Evolutionary conservation across 2,329 filamentous ascomycete species (phyloP).

Genomic region (Tricladium varicosporioides): DNA sequence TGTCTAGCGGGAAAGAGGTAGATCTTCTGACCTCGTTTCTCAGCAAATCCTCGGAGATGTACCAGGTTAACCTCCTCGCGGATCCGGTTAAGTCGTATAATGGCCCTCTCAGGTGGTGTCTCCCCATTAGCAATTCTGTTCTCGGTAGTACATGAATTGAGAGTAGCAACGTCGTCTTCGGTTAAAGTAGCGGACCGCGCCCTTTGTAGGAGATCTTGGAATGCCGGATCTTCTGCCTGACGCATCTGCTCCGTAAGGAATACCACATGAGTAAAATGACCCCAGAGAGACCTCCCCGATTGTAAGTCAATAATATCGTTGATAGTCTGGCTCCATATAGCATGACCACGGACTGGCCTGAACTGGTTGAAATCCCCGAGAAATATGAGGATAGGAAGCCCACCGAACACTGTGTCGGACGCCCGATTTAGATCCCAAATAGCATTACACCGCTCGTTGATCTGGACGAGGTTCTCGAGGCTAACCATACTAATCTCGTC

Average conservation of each 20-base stretch:
- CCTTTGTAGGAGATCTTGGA: conserved; percentile 2
- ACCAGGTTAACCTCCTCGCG: conserved; percentile 2
- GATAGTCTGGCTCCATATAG: conserved; percentile 10
- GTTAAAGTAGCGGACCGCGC: conserved; percentile 6
- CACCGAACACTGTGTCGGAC: conserved; percentile 8
- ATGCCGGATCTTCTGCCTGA: conserved; percentile 5
- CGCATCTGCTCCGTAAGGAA: conserved; percentile 7
- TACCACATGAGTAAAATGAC: conserved; percentile 4
- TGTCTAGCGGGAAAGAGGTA: conserved; percentile 11
- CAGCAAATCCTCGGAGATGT: conserved; percentile 8
- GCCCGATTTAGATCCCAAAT: conserved; percentile 9
- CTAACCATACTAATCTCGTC: conserved; percentile 9
- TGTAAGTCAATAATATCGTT: conserved; percentile 1
- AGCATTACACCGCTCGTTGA: conserved; percentile 6
- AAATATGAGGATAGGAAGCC: conserved; percentile 5
- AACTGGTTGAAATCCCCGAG: conserved; percentile 10
- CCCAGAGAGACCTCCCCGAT: conserved; percentile 4
- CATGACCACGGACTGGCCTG: conserved; percentile 5
- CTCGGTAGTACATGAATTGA: conserved; percentile 7
- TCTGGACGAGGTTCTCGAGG: conserved; percentile 2
- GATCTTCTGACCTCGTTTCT: conserved; percentile 8
- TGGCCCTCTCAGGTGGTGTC: conserved; percentile 1
- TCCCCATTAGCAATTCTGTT: conserved; percentile 6
- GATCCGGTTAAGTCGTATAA: conserved; percentile 9
- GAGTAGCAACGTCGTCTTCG: conserved; percentile 8